phyloP scores from a whole-genome alignment of 371 early-diverging fungal genomes.

The Rhizopus delemar region DNA sequence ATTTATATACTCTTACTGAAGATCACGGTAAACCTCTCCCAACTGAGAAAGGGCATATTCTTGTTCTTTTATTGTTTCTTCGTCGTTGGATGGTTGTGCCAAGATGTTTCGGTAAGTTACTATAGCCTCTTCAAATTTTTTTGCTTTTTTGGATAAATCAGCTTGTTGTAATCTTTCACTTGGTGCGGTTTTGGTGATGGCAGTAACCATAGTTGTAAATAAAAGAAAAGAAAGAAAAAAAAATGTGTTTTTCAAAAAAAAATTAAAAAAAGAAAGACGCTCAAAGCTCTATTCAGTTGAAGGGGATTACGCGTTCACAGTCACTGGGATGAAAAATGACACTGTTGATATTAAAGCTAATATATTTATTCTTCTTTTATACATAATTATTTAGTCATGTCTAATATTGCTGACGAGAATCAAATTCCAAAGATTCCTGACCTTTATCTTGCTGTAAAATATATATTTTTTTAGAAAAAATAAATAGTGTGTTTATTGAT shows the following conservation, averaged over 20 bases:
- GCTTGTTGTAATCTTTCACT: constrained; percentile 49
- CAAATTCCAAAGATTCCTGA: constrained; percentile 78
- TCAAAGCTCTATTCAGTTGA: no score
- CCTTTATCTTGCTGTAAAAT: constrained; percentile 59
- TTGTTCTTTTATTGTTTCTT: constrained; percentile 52
- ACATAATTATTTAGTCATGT: constrained; percentile 13
- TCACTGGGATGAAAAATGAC: constrained; percentile 7
- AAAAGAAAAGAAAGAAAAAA: constrained; percentile 10
- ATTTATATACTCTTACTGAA: constrained; percentile 40
- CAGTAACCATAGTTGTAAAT: constrained; percentile 8
- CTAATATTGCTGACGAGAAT: constrained; percentile 46
- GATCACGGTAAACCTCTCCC: constrained; percentile 65
- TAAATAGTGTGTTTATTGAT: not conserved
- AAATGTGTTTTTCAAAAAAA: not conserved
- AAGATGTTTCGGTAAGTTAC: constrained; percentile 54
- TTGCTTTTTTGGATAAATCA: constrained; percentile 50
- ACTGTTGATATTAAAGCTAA: constrained; percentile 14
- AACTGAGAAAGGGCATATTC: constrained; percentile 64
- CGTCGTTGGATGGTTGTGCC: constrained; percentile 33
- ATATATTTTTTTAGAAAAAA: not conserved
- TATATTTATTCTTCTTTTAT: constrained; percentile 8
- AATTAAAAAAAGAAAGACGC: no score
- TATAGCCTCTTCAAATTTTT: constrained; percentile 55
- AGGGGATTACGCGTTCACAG: constrained; percentile 30
- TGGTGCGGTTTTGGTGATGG: constrained; percentile 14